A percentile compares a stretch with the other conserved stretches of the same genome.
phyloP scores from a whole-genome alignment of 225 moss, liverwort and hornwort species.

The Anthoceros angustus region DNA sequence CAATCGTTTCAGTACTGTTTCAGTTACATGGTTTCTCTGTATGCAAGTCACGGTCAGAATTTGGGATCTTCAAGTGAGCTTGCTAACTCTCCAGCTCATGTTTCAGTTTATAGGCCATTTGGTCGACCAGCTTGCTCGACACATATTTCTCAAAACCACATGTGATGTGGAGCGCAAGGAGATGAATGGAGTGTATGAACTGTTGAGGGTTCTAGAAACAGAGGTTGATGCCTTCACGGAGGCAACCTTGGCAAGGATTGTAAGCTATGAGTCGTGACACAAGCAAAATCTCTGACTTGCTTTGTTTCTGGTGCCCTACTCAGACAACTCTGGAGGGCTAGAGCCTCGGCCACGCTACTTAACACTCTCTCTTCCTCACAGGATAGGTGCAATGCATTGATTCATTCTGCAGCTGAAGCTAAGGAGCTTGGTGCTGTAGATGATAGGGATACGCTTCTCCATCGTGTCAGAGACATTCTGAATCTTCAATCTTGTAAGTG shows the following conservation, averaged over 20 bases:
- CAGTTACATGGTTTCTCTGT: no score
- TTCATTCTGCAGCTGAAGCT: constrained; percentile 54
- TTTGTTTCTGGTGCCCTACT: constrained; percentile 2
- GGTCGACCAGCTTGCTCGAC: constrained; percentile 75
- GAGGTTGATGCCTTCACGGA: constrained; percentile 69
- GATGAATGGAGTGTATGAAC: constrained; percentile 79
- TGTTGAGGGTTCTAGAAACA: constrained; percentile 72
- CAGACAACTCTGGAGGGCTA: neutral
- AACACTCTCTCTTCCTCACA: constrained; percentile 11
- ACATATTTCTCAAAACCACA: constrained; percentile 82
- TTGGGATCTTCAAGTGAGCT: no score
- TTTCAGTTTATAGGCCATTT: constrained; percentile 67
- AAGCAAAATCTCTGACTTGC: neutral
- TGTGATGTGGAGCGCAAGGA: constrained; percentile 89
- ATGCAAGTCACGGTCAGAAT: no score
- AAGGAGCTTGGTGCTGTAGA: constrained; percentile 97
- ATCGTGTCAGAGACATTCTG: constrained; percentile 85
- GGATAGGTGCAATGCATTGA: constrained; percentile 62
- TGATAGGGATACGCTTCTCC: constrained; percentile 93
- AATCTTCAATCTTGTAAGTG: constrained; percentile 56
- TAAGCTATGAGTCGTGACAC: constrained; percentile 10
- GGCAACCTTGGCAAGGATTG: constrained; percentile 67
- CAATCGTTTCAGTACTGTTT: neutral
- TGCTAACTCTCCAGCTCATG: neutral
- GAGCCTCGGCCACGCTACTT: neutral